Percentiles rank a stretch among this genome's conserved stretches.
These are phyloP conservation scores for Grammothele lineata DNA, from an alignment of 768 basidiomycete genomes.

Conservation along the genomic window DNA sequence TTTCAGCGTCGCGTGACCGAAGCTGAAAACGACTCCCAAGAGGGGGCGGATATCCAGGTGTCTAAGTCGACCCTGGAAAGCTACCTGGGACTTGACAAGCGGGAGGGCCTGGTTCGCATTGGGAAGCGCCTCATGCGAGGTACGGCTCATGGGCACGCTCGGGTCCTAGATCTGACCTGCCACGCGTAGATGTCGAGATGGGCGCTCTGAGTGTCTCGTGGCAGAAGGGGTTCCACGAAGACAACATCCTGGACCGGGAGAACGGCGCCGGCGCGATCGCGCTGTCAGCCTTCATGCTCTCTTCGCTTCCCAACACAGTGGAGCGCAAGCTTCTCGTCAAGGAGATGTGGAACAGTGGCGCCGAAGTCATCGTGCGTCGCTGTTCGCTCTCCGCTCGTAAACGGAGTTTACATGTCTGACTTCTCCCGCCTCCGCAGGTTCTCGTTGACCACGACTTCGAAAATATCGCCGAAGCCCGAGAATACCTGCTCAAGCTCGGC, in stretches of 20 bases:
- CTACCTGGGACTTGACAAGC: conserved; percentile 77
- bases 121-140: conserved; percentile 61
- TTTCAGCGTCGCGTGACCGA: too few relatives aligned
- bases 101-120: conserved; percentile 63
- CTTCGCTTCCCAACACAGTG: conserved; percentile 59
- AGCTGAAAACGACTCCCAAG: too few relatives aligned
- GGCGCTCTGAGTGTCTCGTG: conserved; percentile 44
- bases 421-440: conserved; percentile 48
- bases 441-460: conserved; percentile 88
- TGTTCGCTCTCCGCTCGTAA: neutral
- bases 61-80: conserved; percentile 48
- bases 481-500: conserved; percentile 64
- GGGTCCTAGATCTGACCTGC: neutral
- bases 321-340: conserved; percentile 65
- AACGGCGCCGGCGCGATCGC: conserved; percentile 57
- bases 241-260: conserved; percentile 36
- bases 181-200: conserved; percentile 40
- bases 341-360: conserved; percentile 91
- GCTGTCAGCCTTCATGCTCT: conserved; percentile 81
- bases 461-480: conserved; percentile 71
- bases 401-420: neutral
- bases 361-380: conserved; percentile 64
- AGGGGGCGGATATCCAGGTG: conserved; percentile 32
- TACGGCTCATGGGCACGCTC: conserved; percentile 22
- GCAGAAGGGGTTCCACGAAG: conserved; percentile 54